Percentiles rank a stretch among this genome's conserved stretches.
phyloP scores from a whole-genome alignment of 2,329 filamentous ascomycete genomes.

The Dichotomopilus funicola region DNA sequence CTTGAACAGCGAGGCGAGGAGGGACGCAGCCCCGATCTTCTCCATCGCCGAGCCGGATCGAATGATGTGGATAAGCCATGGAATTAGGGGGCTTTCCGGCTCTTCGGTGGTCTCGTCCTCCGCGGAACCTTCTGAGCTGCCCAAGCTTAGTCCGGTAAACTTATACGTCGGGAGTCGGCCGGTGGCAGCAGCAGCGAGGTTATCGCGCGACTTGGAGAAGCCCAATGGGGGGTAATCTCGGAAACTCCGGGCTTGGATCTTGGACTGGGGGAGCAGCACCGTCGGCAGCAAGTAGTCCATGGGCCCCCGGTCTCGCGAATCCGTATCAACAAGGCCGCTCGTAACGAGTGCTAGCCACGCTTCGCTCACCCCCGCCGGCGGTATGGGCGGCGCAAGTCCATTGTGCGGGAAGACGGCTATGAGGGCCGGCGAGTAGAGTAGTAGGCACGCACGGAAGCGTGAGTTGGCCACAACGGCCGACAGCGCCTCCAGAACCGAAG shows the following conservation, averaged over 20 bases:
- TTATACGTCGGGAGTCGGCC: slow-evolving; percentile 8
- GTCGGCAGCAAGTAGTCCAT: slow-evolving; percentile 61
- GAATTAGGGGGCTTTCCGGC: slow-evolving; percentile 62
- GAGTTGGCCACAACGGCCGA: slow-evolving; percentile 72
- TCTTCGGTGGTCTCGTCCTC: slow-evolving; percentile 44
- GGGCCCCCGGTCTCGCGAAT: slow-evolving; percentile 42
- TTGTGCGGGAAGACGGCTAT: slow-evolving; percentile 61
- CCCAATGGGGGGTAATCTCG: slow-evolving; percentile 50
- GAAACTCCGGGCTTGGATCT: slow-evolving; percentile 27
- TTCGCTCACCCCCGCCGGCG: slow-evolving; percentile 33
- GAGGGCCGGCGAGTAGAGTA: slow-evolving; percentile 62
- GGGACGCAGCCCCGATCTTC: slow-evolving; percentile 60
- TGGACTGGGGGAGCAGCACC: slow-evolving; percentile 38
- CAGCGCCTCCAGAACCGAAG: slow-evolving; percentile 70
- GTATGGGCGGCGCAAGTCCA: slow-evolving; percentile 43
- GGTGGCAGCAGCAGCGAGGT: slow-evolving; percentile 21
- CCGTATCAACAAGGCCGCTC: slow-evolving; percentile 42
- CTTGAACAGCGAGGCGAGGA: slow-evolving; percentile 64
- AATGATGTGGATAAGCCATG: slow-evolving; percentile 63
- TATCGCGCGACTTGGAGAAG: slow-evolving; percentile 35
- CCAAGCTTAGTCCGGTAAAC: slow-evolving; percentile 29
- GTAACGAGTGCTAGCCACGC: slow-evolving; percentile 49
- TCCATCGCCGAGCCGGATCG: slow-evolving; percentile 52
- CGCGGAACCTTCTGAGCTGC: slow-evolving; percentile 26
- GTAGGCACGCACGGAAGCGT: slow-evolving; percentile 66